A percentile compares a stretch with the other conserved stretches of the same genome.
phyloP scores from a whole-genome alignment of 129 eudicot species.

The Rutidosis leptorrhynchoides region DNA sequence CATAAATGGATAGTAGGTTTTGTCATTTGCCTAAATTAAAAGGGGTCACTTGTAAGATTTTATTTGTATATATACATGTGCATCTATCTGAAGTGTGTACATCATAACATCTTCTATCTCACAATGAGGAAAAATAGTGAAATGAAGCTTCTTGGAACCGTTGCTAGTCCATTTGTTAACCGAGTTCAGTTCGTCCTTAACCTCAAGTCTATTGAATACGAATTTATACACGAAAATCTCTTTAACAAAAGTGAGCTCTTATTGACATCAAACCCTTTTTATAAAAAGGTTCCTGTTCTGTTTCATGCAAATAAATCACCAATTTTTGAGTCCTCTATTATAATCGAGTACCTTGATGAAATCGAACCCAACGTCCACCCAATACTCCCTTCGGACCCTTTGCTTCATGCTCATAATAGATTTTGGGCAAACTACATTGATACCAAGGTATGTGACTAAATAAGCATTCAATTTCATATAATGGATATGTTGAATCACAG shows the following conservation, averaged over 20 bases:
- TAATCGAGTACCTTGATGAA: slow-evolving; percentile 34
- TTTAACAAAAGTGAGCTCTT: slow-evolving; percentile 29
- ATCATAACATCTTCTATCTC: neutral
- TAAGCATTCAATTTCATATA: too few species aligned
- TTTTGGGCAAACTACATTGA: slow-evolving; percentile 31
- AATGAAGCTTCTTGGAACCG: slow-evolving; percentile 26
- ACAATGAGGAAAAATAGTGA: slow-evolving; percentile 18
- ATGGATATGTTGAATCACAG: too few species aligned
- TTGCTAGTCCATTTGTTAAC: slow-evolving; percentile 27
- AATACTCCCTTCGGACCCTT: slow-evolving; percentile 29
- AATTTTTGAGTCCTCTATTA: slow-evolving; percentile 27
- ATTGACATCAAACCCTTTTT: slow-evolving; percentile 32
- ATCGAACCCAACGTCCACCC: slow-evolving; percentile 20
- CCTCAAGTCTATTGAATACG: slow-evolving; percentile 35
- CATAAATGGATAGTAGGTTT: neutral
- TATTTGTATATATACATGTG: neutral
- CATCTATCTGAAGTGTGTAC: neutral
- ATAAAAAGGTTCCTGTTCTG: slow-evolving; percentile 30
- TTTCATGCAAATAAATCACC: slow-evolving; percentile 24
- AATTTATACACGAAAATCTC: slow-evolving; percentile 23
- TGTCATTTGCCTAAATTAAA: neutral
- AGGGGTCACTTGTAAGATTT: neutral
- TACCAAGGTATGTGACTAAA: slow-evolving; percentile 19
- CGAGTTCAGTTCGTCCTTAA: slow-evolving; percentile 30
- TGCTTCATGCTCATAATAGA: slow-evolving; percentile 8